Evolutionary conservation across 225 moss, liverwort and hornwort genomes (phyloP).

Genomic region (Ulota crispa): DNA sequence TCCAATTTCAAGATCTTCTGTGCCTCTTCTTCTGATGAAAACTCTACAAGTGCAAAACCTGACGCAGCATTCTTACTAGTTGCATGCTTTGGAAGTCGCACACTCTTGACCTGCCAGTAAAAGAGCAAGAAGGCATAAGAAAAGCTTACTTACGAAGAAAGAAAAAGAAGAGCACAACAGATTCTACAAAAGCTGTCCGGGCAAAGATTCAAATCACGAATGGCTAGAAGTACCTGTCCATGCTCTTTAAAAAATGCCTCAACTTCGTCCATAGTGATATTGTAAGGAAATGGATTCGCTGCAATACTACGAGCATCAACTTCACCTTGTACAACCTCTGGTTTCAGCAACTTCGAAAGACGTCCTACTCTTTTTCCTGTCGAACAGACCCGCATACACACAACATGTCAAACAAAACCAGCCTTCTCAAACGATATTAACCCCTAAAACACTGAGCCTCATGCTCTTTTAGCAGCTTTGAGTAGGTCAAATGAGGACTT

Average conservation of each 20-base stretch:
- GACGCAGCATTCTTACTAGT: conserved; percentile 59
- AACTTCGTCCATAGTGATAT: conserved; percentile 71
- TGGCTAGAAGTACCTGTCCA: conserved; percentile 52
- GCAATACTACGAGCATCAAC: conserved; percentile 85
- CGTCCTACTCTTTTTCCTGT: conserved; percentile 85
- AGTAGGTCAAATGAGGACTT: background rate
- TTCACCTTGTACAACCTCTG: conserved; percentile 79
- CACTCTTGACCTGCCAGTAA: conserved; percentile 76
- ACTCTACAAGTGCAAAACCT: conserved; percentile 83
- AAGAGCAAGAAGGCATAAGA: conserved; percentile 3
- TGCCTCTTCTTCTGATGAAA: conserved; percentile 78
- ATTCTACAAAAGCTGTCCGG: background rate
- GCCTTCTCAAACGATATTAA: background rate
- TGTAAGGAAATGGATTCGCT: conserved; percentile 76
- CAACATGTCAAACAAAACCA: conserved; percentile 3
- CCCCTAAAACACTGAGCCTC: background rate
- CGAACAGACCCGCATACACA: background rate
- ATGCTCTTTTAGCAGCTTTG: background rate
- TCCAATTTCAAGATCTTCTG: conserved; percentile 68
- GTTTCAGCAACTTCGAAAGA: conserved; percentile 58
- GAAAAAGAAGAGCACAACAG: background rate
- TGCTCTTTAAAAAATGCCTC: conserved; percentile 69
- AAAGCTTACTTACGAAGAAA: background rate
- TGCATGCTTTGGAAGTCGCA: conserved; percentile 76
- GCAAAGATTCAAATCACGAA: background rate